A percentile compares a stretch with the other conserved stretches of the same genome.
Conservation (phyloP, 2,329 filamentous ascomycete species). For the Ceratocystis papillata region DNA sequence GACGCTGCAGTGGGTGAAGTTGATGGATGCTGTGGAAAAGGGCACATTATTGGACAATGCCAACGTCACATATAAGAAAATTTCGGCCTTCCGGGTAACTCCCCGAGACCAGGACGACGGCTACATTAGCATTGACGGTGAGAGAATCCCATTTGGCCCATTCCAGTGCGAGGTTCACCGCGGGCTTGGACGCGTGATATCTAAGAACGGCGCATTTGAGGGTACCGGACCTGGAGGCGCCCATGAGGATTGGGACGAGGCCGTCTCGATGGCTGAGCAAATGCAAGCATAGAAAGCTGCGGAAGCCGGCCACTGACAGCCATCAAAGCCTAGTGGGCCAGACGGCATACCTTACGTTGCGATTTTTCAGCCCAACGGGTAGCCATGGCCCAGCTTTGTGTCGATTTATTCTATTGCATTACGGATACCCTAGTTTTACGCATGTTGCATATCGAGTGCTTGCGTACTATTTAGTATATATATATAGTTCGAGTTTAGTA, state of each 20-base stretch:
- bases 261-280: constrained; percentile 30
- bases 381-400: not conserved
- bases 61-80: constrained; percentile 70
- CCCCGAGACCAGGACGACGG: constrained; percentile 62
- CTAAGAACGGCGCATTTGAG: constrained; percentile 65
- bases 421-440: not conserved
- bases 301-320: constrained; percentile 20
- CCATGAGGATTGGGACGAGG: constrained; percentile 37
- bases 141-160: constrained; percentile 72
- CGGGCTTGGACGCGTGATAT: constrained; percentile 73
- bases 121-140: constrained; percentile 90
- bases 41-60: constrained; percentile 70
- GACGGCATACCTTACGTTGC: not conserved
- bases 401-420: not conserved
- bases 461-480: not conserved
- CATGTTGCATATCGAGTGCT: not conserved
- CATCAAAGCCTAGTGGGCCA: not conserved
- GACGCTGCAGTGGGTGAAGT: constrained; percentile 52
- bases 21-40: constrained; percentile 61
- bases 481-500: not conserved
- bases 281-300: constrained; percentile 26
- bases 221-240: constrained; percentile 38
- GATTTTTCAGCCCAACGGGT: not conserved
- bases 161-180: constrained; percentile 86
- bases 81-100: constrained; percentile 75